Evolutionary conservation across 169 alveolate species (phyloP).

Genomic region (Plasmodium reichenowi): DNA sequence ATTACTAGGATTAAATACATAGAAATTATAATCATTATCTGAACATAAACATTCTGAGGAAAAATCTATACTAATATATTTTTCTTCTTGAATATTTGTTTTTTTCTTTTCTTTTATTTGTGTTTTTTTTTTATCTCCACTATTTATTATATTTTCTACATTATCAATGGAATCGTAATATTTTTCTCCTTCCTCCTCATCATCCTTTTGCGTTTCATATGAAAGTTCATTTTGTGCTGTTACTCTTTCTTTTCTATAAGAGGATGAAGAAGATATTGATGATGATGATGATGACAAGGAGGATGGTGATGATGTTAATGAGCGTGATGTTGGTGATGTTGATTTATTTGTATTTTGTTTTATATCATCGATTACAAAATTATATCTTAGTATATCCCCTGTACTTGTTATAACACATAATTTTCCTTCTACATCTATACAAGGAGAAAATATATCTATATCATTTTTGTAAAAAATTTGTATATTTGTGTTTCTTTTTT

Average conservation of each 20-base stretch:
- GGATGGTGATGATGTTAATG: too few species aligned
- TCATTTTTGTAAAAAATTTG: slow-evolving; percentile 69
- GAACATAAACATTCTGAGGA: slow-evolving; percentile 62
- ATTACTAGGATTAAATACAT: slow-evolving; percentile 72
- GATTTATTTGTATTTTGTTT: slow-evolving; percentile 8
- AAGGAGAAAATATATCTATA: slow-evolving; percentile 62
- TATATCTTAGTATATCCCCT: slow-evolving; percentile 69
- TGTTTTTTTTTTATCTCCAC: slow-evolving; percentile 1
- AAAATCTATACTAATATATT: slow-evolving; percentile 36
- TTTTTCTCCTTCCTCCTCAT: slow-evolving; percentile 20
- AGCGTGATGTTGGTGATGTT: slow-evolving; percentile 9
- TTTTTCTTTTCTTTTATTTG: slow-evolving; percentile 30
- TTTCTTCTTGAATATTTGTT: slow-evolving; percentile 28
- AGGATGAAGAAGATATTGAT: too few species aligned
- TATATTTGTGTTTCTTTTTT: slow-evolving; percentile 28
- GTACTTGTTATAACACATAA: slow-evolving; percentile 57
- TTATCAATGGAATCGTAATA: not conserved
- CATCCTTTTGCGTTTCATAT: slow-evolving; percentile 24
- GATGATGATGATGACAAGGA: too few species aligned
- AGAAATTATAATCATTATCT: slow-evolving; percentile 68
- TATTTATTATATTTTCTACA: not conserved
- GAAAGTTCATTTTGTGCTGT: not conserved
- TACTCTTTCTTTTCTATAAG: too few species aligned
- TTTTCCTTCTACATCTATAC: slow-evolving; percentile 57
- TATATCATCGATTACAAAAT: slow-evolving; percentile 12